Conservation (phyloP, 805 yeast genomes). For the Kuraishia capsulata region DNA sequence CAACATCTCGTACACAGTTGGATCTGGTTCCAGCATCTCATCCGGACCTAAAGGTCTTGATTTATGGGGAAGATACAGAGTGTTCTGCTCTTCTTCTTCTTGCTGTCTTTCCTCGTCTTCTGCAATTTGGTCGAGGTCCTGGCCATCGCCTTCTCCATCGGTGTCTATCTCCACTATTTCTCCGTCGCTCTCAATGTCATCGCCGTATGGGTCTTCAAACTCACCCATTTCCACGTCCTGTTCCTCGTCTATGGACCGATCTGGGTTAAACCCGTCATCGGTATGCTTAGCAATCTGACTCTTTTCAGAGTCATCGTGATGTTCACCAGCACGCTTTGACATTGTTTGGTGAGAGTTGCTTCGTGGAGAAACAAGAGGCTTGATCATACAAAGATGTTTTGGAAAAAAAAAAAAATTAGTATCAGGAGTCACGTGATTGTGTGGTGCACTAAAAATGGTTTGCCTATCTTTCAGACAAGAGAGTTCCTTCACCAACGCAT, state of each 20-base stretch:
- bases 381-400: background rate
- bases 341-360: too few relatives aligned
- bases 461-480: background rate
- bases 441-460: background rate
- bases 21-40: conserved; percentile 95
- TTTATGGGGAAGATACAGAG: conserved; percentile 78
- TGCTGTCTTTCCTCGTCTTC: conserved; percentile 23
- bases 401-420: background rate
- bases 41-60: conserved; percentile 89
- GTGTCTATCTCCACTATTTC: conserved; percentile 76
- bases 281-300: background rate
- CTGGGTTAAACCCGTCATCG: background rate
- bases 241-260: conserved; percentile 20
- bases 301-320: conserved; percentile 5
- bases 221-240: conserved; percentile 64
- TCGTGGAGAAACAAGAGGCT: too few relatives aligned
- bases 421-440: background rate
- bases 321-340: conserved; percentile 26
- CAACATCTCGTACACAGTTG: conserved; percentile 91
- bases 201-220: conserved; percentile 84
- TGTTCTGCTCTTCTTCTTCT: conserved; percentile 25
- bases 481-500: background rate
- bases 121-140: conserved; percentile 15
- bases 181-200: conserved; percentile 87
- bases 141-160: conserved; percentile 41